phyloP scores from a whole-genome alignment of 768 basidiomycete species.

The Lepiota brunneoincarnata region DNA sequence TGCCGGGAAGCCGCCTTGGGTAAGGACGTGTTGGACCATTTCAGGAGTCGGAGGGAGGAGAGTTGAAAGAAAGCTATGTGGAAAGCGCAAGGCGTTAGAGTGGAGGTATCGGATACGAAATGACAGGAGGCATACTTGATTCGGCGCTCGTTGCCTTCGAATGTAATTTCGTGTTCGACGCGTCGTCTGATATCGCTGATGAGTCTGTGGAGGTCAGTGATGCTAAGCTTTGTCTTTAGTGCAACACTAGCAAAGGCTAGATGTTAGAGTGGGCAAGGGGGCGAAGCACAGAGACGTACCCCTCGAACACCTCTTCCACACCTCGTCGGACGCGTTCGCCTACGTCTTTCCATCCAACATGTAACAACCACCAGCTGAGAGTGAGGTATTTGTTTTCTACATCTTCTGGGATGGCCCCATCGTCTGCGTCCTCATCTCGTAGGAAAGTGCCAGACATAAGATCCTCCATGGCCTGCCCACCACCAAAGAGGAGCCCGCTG shows the following conservation, averaged over 20 bases:
- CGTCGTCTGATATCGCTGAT: constrained; percentile 71
- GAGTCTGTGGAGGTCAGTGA: constrained; percentile 65
- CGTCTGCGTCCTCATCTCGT: constrained; percentile 14
- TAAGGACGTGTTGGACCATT: constrained; percentile 64
- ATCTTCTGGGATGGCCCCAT: constrained; percentile 48
- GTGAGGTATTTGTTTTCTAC: constrained; percentile 46
- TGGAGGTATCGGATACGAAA: neutral
- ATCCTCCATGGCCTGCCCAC: constrained; percentile 22
- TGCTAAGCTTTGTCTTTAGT: constrained; percentile 71
- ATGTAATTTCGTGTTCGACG: constrained; percentile 71
- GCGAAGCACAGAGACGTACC: constrained; percentile 44
- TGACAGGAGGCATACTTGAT: constrained; percentile 42
- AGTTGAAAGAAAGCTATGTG: constrained; percentile 62
- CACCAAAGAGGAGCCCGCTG: constrained; percentile 32
- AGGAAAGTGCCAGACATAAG: constrained; percentile 18
- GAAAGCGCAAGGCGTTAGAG: constrained; percentile 1
- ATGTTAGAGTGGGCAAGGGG: neutral
- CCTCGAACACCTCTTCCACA: constrained; percentile 62
- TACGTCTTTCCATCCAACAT: constrained; percentile 20
- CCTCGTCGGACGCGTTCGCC: constrained; percentile 18
- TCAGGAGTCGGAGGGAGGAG: constrained; percentile 75
- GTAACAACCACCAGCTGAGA: constrained; percentile 19
- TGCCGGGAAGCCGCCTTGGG: constrained; percentile 54
- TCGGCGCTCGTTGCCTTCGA: constrained; percentile 54
- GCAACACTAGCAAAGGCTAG: constrained; percentile 57